These are phyloP conservation scores for Zasmidium angulare DNA, from an alignment of 2,329 filamentous ascomycete genomes.

Conservation along the genomic window DNA sequence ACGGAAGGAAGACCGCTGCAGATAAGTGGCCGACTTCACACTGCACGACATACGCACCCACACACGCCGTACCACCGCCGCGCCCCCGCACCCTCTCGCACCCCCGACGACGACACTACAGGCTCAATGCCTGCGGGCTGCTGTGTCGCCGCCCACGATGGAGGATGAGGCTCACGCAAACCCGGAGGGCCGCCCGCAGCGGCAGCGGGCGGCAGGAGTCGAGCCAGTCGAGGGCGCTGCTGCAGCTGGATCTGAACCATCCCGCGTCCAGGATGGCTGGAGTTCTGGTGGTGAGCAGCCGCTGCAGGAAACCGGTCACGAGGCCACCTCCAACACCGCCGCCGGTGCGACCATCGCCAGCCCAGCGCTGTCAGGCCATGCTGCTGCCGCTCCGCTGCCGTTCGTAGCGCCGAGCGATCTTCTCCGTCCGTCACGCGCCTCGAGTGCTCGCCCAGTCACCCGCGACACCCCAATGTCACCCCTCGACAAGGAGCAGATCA, in stretches of 20 bases:
- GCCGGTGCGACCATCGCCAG: background rate
- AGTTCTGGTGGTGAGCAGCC: background rate
- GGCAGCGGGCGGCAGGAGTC: background rate
- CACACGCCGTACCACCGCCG: background rate
- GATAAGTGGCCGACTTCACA: background rate
- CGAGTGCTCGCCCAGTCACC: constrained; percentile 1
- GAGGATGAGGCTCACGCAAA: background rate
- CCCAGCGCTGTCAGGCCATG: background rate
- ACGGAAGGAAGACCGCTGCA: background rate
- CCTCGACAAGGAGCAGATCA: constrained; percentile 73
- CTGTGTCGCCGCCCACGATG: background rate
- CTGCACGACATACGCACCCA: background rate
- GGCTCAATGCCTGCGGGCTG: background rate
- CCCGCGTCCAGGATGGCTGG: background rate
- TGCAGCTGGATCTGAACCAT: background rate
- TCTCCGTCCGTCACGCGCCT: constrained; percentile 10
- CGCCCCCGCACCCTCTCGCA: background rate
- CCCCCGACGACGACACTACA: background rate
- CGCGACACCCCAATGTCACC: constrained; percentile 30
- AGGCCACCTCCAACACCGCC: constrained; percentile 1
- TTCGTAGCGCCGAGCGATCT: constrained; percentile 22
- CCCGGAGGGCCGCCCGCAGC: background rate
- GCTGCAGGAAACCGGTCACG: background rate
- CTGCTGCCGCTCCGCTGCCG: constrained; percentile 6
- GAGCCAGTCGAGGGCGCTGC: background rate